Evolutionary conservation across 192 early-diverging fungal species (phyloP).

Genomic region (Lobulomyces angularis): DNA sequence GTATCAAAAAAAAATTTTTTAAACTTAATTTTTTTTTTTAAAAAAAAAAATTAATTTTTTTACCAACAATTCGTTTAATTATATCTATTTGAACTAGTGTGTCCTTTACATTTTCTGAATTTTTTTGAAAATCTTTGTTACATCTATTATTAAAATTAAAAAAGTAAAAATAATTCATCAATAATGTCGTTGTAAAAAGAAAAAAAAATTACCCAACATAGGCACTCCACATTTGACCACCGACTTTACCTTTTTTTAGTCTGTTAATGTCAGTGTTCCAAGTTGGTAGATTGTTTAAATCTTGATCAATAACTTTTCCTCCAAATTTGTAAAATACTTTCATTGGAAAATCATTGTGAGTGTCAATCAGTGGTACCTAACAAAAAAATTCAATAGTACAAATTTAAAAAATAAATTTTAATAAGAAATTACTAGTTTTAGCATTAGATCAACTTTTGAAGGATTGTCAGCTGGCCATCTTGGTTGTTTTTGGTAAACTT

Average conservation of each 20-base stretch:
- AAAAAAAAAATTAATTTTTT: constrained; percentile 26
- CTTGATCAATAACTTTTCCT: constrained; percentile 9
- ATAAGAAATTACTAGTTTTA: too few relatives aligned
- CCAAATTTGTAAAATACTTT: background rate
- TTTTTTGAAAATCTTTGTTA: background rate
- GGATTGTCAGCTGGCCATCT: too few relatives aligned
- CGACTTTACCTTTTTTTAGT: constrained; percentile 12
- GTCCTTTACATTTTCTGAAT: constrained; percentile 11
- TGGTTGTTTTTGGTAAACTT: too few relatives aligned
- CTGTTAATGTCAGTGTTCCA: constrained; percentile 16
- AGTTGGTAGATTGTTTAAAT: constrained; percentile 14
- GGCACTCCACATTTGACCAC: constrained; percentile 29
- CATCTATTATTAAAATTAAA: too few relatives aligned
- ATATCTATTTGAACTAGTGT: constrained; percentile 44
- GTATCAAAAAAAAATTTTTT: background rate
- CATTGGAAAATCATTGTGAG: constrained; percentile 17
- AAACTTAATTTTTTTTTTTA: constrained; percentile 7
- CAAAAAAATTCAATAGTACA: too few relatives aligned
- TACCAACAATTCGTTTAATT: constrained; percentile 48
- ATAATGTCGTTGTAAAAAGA: too few relatives aligned
- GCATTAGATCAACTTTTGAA: too few relatives aligned
- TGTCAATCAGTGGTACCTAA: too few relatives aligned
- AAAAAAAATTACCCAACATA: too few relatives aligned
- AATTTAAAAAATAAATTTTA: too few relatives aligned
- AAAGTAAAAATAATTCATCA: too few relatives aligned